These are phyloP conservation scores for Mortierella sp. DNA, from an alignment of 371 early-diverging fungal genomes.

Conservation along the genomic window DNA sequence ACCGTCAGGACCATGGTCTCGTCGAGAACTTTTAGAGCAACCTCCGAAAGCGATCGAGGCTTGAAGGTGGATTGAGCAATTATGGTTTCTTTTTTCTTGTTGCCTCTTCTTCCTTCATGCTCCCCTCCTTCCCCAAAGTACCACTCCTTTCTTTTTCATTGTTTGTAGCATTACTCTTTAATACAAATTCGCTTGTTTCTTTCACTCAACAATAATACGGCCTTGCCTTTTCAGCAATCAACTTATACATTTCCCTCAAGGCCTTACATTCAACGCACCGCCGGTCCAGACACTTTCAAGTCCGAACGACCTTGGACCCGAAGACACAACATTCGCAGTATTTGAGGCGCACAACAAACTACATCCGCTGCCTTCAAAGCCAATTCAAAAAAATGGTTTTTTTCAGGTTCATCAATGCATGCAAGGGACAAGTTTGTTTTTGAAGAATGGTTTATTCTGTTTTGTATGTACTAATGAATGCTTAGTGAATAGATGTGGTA, in stretches of 20 bases:
- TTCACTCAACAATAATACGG: not conserved
- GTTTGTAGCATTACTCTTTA: conserved; percentile 14
- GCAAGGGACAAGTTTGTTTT: too few species aligned
- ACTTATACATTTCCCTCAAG: too few species aligned
- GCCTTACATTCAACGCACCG: too few species aligned
- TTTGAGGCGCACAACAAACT: too few species aligned
- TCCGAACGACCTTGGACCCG: too few species aligned
- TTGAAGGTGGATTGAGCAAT: not conserved
- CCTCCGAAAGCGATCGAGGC: not conserved
- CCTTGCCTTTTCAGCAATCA: too few species aligned
- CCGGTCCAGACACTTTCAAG: too few species aligned
- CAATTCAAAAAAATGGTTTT: too few species aligned
- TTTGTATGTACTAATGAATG: not conserved
- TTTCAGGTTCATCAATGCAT: too few species aligned
- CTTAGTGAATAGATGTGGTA: not conserved
- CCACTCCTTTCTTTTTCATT: not conserved
- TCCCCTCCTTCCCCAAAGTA: not conserved
- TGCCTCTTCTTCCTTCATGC: not conserved
- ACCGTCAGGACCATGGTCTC: conserved; percentile 62
- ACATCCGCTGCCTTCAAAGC: too few species aligned
- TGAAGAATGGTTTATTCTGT: not conserved
- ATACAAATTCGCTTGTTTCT: conserved; percentile 2
- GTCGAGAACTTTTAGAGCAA: conserved; percentile 37
- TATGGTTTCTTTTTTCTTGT: not conserved
- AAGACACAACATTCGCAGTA: too few species aligned